These are phyloP conservation scores for Sindora glabra DNA, from an alignment of 306 rosid genomes.

Conservation along the genomic window DNA sequence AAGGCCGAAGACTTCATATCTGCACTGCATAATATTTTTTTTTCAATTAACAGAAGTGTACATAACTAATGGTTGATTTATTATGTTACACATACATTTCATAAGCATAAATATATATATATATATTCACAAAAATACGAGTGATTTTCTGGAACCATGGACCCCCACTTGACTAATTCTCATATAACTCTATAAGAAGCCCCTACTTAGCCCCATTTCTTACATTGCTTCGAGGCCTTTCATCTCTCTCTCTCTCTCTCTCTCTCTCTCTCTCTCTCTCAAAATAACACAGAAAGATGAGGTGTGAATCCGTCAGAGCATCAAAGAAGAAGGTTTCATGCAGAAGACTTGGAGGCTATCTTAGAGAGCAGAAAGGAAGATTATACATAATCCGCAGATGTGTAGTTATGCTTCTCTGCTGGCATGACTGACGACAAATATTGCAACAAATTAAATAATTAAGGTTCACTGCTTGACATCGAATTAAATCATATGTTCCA, in stretches of 20 bases:
- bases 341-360: slow-evolving; percentile 65
- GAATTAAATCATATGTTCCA: no score
- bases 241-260: not conserved
- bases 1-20: no score
- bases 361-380: slow-evolving; percentile 73
- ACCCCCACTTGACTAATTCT: no score
- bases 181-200: slow-evolving; percentile 31
- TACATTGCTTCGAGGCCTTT: slow-evolving; percentile 18
- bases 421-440: slow-evolving; percentile 69
- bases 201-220: slow-evolving; percentile 3
- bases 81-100: no score
- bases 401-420: slow-evolving; percentile 81
- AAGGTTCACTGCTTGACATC: no score
- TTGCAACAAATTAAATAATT: no score
- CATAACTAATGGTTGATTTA: no score
- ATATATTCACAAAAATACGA: no score
- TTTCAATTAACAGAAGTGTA: no score
- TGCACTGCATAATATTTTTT: no score
- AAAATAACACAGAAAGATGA: not conserved
- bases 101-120: no score
- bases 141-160: no score
- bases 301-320: slow-evolving; percentile 16
- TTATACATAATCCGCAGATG: slow-evolving; percentile 79
- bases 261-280: not conserved
- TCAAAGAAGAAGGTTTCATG: slow-evolving; percentile 56